Evolutionary conservation across 2,329 filamentous ascomycete genomes (phyloP), one percentile per base, ranked within the genome.

Genomic region (Apiospora arundinis): DNA sequence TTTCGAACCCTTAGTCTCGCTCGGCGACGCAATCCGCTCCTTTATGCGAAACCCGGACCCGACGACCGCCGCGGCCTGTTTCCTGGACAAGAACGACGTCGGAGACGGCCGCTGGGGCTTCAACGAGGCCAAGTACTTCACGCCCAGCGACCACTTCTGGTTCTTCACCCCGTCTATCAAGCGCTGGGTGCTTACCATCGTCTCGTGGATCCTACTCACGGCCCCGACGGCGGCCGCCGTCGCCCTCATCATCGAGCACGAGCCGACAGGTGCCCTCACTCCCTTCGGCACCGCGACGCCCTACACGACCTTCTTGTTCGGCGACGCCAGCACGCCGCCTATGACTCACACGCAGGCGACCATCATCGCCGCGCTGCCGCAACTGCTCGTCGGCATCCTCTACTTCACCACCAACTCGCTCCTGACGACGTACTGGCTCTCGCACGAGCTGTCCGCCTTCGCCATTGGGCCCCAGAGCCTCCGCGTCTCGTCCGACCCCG

Each of bases 21-120:
- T 88, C 3, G 86, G 86, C 44, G 87, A 88, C 73, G 84, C 85
- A 40, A 78, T 88, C n/a, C 76, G 82, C 6, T 88, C 86, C 1
- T 88, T 88, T 70, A 82, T 88, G 65, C 77, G 79, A 16, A 80
- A 82, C 1, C 83, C 85, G 0, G 86, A 88, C 74, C 76, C 77
- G 1, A 75, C 76, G 32, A 81, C 79, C 0, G 79, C 78, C 40
- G 82, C 81, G 23, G 80, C 81, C 7, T 88, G 84, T 71, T 81
- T 88, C 18, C 76, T 88, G 67, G 83, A 82, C 70, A 87, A 87
- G 73, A 70, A 75, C 21, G 86, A 88, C 70, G 80, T 87, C 32
- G 77, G 78, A 49, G 75, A 81, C 32, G 83, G 84, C 7, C 77
- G 80, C 7, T 88, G 86, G 86, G 81, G 80, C 25, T 74, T 78